Percentiles rank a stretch among this genome's conserved stretches.
Conservation (phyloP, 1,284 basidiomycete genomes). For the Ustilago sp. region DNA sequence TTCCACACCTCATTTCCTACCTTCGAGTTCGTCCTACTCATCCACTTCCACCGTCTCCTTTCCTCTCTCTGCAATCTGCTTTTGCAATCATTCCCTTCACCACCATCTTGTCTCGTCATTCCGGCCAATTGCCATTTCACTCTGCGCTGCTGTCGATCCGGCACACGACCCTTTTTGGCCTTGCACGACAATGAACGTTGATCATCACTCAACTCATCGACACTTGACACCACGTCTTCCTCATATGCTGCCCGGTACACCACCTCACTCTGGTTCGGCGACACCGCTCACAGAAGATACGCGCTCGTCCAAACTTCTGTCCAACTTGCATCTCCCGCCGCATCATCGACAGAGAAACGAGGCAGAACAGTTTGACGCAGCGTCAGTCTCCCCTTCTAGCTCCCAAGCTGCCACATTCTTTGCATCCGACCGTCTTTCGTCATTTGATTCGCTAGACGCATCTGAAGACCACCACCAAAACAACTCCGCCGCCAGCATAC, state of each 20-base stretch:
- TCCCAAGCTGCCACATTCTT: no score
- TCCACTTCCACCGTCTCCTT: neutral
- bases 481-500: slow-evolving; percentile 1
- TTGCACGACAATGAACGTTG: neutral
- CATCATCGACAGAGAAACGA: neutral
- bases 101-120: neutral
- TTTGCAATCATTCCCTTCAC: neutral
- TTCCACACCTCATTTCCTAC: neutral
- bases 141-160: neutral
- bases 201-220: neutral
- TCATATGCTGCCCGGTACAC: slow-evolving; percentile 24
- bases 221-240: slow-evolving; percentile 3
- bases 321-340: neutral
- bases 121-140: neutral
- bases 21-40: neutral
- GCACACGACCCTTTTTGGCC: neutral
- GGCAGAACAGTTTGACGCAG: neutral
- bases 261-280: slow-evolving; percentile 25
- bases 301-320: neutral
- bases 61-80: neutral
- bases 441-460: neutral
- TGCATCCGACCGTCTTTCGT: neutral
- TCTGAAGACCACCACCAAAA: neutral
- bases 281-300: slow-evolving; percentile 33
- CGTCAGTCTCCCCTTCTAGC: neutral